Evolutionary conservation across 148 eudicot genomes (phyloP).

Genomic region (Vaccinium macrocarpon): DNA sequence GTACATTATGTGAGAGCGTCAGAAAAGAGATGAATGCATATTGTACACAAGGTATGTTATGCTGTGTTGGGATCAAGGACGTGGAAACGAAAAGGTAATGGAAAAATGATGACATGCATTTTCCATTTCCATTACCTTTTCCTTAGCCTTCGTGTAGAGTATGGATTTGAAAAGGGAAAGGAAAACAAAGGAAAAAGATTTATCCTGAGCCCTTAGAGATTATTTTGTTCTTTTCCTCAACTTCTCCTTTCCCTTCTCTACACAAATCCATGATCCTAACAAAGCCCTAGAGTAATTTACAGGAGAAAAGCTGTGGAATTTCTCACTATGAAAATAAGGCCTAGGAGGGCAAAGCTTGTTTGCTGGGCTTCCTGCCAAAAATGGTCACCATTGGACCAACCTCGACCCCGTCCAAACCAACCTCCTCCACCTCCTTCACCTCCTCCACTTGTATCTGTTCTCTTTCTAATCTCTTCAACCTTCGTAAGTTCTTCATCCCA

Average conservation of each 20-base stretch:
- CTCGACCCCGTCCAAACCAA: conserved; percentile 76
- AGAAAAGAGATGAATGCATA: conserved; percentile 3
- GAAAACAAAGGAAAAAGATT: not conserved
- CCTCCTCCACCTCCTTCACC: conserved; percentile 94
- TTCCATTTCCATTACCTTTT: not conserved
- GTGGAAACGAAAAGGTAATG: not conserved
- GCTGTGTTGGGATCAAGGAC: not conserved
- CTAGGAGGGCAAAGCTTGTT: conserved; percentile 56
- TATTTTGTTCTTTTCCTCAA: not conserved
- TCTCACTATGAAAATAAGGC: conserved; percentile 54
- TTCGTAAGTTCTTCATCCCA: conserved; percentile 44
- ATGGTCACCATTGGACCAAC: conserved; percentile 59
- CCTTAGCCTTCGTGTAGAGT: not conserved
- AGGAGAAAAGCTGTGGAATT: not conserved
- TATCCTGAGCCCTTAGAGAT: not conserved
- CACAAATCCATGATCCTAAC: not conserved
- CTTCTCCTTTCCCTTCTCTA: not conserved
- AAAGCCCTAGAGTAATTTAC: not conserved
- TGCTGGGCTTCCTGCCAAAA: conserved; percentile 93
- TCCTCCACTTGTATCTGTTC: conserved; percentile 68
- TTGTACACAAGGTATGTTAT: not conserved
- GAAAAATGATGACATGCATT: not conserved
- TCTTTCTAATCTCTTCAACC: conserved; percentile 75
- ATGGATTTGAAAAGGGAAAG: not conserved
- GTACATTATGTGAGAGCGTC: not conserved